A percentile compares a stretch with the other conserved stretches of the same genome.
Conservation (phyloP, 164 flowering plant species). For the Berberis thunbergii region DNA sequence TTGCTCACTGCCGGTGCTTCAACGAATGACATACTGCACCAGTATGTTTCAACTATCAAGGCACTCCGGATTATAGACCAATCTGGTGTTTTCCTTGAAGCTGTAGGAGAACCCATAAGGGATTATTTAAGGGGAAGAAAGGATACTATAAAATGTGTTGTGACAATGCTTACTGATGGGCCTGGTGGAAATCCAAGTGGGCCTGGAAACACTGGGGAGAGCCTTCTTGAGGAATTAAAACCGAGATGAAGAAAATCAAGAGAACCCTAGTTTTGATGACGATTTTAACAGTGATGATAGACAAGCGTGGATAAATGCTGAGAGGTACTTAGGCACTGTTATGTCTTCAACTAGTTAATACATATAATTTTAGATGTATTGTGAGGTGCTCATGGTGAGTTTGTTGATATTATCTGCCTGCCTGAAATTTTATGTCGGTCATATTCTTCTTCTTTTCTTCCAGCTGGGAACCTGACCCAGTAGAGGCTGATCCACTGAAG, state of each 20-base stretch:
- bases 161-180: slow-evolving; percentile 98
- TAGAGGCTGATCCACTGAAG: slow-evolving; percentile 84
- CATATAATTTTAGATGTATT: too few relatives aligned
- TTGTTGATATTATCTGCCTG: background rate
- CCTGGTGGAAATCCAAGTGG: slow-evolving; percentile 70
- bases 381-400: too few relatives aligned
- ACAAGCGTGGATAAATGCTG: slow-evolving; percentile 78
- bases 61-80: slow-evolving; percentile 93
- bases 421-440: slow-evolving; percentile 4
- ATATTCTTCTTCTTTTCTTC: slow-evolving; percentile 4
- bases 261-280: slow-evolving; percentile 54
- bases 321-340: slow-evolving; percentile 30
- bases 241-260: slow-evolving; percentile 87
- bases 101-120: slow-evolving; percentile 94
- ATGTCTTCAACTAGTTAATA: background rate
- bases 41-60: slow-evolving; percentile 95
- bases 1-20: slow-evolving; percentile 99
- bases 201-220: slow-evolving; percentile 73
- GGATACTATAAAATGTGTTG: slow-evolving; percentile 95
- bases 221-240: slow-evolving; percentile 97
- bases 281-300: slow-evolving; percentile 67
- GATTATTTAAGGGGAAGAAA: slow-evolving; percentile 89
- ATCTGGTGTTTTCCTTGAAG: slow-evolving; percentile 91
- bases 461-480: slow-evolving; percentile 99
- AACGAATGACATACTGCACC: slow-evolving; percentile 96